Evolutionary conservation across 768 basidiomycete species (phyloP).

Genomic region (Dictyophora rubrovolvata): DNA sequence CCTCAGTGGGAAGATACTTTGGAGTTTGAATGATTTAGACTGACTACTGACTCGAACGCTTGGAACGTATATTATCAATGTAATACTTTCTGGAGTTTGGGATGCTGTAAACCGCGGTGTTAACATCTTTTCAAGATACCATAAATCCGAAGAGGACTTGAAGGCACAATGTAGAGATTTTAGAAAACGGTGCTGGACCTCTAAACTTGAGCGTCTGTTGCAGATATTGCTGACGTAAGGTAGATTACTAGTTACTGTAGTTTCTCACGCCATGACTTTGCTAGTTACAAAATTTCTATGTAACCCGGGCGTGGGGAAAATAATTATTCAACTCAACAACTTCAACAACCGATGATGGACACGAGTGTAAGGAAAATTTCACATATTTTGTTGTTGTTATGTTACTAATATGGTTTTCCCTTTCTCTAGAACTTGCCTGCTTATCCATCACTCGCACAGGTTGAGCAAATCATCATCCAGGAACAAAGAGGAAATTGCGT

Average conservation of each 20-base stretch:
- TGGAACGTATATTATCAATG: slow-evolving; percentile 57
- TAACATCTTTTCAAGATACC: slow-evolving; percentile 58
- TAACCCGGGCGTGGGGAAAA: neutral
- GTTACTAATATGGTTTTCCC: neutral
- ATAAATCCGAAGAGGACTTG: neutral
- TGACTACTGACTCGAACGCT: slow-evolving; percentile 40
- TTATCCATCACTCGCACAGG: slow-evolving; percentile 58
- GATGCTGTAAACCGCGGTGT: slow-evolving; percentile 66
- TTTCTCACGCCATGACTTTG: no score
- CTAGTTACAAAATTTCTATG: neutral
- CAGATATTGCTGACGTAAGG: no score
- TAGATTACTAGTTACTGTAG: no score
- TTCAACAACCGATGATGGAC: neutral
- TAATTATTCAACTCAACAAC: neutral
- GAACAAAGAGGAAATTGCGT: slow-evolving; percentile 88
- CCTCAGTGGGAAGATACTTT: slow-evolving; percentile 3
- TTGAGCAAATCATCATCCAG: slow-evolving; percentile 67
- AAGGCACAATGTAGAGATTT: no score
- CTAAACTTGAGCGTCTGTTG: no score
- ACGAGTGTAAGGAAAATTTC: neutral
- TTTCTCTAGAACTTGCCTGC: slow-evolving; percentile 34
- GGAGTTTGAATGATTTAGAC: neutral
- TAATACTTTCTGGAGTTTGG: slow-evolving; percentile 47
- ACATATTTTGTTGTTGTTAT: neutral
- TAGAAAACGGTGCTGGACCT: no score